Base-by-base conservation (phyloP, 192 early-diverging fungal genomes). In the Podochytrium sp. region DNA sequence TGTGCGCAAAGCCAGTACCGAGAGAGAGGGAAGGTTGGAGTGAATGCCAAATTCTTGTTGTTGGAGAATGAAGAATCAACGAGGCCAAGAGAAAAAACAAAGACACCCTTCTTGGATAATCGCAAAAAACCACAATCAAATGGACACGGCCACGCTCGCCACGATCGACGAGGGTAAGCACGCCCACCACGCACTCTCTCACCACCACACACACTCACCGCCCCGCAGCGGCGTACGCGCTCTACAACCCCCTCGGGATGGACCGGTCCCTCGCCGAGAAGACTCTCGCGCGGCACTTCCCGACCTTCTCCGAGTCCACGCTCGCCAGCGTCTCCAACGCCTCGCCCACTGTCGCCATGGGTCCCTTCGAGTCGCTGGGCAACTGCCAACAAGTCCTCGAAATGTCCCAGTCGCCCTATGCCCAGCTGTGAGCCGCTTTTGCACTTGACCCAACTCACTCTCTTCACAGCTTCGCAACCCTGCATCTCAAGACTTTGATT, bases 221-320 rank as follows among this genome's bases (percentile, higher is more conserved):
- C 38, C 33, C 27, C 38, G 49, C 47, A 75, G 56, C 65, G 16
- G 52, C 64, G 38, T 58, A 43, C 32, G 66, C 74, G 53, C 23
- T 69, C 18, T 69, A 69, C 51, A 67, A 70, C 42, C 67, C 49
- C 18, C 37, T 59, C 38, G 56, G 57, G 1, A 64, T 60, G 56
- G 79, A 71, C 40, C 62, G 56, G 10, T 14, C 33, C 20, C 56
- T 90, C 69, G 90, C 90, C 14, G 93, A 95, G 76, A 80, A 84
- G 50, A 77, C 89, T 47, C 81, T 95, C 50, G 90, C 92, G 55
- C 83, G 90, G 74, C 88, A 85, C 47, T 95, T 95, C 63, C 94
- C 94, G 42, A 93, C 94, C 29, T 95, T 95, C 76, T 87, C 91
- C 5, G 91, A 92, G 50, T 74, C 65, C 25, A 77, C 67, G 12